Conservation (phyloP, 139 green algal species). For the Volvox reticuliferus region DNA sequence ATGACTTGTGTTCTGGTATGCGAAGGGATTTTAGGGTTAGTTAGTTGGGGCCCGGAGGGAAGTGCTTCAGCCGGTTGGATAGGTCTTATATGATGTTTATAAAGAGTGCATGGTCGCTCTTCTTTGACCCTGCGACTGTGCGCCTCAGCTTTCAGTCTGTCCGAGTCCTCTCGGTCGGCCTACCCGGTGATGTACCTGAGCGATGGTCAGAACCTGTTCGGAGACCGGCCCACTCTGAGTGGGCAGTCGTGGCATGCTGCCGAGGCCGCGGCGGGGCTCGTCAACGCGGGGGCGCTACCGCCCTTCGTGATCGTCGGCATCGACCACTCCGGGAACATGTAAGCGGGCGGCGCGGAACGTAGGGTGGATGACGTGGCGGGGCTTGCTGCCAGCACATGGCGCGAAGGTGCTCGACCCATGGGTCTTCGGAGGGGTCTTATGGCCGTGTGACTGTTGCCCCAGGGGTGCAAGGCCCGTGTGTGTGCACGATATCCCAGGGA, state of each 20-base stretch:
- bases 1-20: no score
- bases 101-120: no score
- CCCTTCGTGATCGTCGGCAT: conserved; percentile 72
- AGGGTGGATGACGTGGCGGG: no score
- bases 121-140: no score
- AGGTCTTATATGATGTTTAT: no score
- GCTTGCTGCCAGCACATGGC: no score
- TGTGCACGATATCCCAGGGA: background rate
- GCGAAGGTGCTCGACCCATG: background rate
- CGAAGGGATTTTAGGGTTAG: no score
- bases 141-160: conserved; percentile 28
- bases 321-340: conserved; percentile 55
- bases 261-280: conserved; percentile 55
- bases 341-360: background rate
- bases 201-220: conserved; percentile 78
- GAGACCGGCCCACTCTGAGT: conserved; percentile 47
- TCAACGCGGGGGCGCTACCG: conserved; percentile 55
- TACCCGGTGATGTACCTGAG: conserved; percentile 67
- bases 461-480: no score
- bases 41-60: no score
- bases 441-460: no score
- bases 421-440: background rate
- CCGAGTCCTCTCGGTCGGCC: background rate
- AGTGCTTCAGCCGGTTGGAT: no score
- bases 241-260: conserved; percentile 62